phyloP scores from a whole-genome alignment of 2,329 filamentous ascomycete species.

The Fusarium bulbicola region DNA sequence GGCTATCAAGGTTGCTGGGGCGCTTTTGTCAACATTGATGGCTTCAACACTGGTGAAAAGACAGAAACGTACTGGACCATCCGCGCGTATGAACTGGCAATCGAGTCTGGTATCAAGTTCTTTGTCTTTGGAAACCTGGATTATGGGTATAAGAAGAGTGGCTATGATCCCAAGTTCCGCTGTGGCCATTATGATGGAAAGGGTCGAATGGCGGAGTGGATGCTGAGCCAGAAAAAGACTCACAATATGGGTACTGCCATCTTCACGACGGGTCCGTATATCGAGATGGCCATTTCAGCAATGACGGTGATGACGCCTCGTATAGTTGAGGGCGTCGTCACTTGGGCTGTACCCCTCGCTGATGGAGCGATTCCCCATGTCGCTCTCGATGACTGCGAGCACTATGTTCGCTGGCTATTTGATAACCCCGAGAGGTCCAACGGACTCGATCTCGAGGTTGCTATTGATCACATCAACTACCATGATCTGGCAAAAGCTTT shows the following conservation, averaged over 20 bases:
- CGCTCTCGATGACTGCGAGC: constrained; percentile 20
- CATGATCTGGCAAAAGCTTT: constrained; percentile 5
- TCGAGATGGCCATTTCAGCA: neutral
- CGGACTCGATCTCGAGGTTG: constrained; percentile 20
- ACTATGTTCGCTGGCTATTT: constrained; percentile 20
- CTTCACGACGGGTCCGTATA: constrained; percentile 21
- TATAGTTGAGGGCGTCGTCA: constrained; percentile 7
- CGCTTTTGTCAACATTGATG: constrained; percentile 19
- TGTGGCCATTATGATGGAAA: constrained; percentile 60
- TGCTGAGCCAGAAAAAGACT: constrained; percentile 48
- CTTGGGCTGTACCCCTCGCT: constrained; percentile 10
- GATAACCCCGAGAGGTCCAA: neutral
- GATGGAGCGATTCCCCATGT: constrained; percentile 10
- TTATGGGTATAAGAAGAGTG: constrained; percentile 57
- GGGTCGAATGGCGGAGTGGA: constrained; percentile 56
- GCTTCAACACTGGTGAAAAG: constrained; percentile 23
- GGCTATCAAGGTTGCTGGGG: neutral
- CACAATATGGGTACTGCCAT: neutral
- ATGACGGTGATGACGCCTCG: neutral
- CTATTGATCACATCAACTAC: neutral
- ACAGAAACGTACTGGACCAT: constrained; percentile 23
- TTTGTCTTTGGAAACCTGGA: constrained; percentile 61
- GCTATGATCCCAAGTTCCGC: constrained; percentile 56
- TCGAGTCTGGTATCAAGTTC: constrained; percentile 44
- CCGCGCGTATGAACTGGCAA: neutral